Percentiles rank a stretch among this genome's conserved stretches.
Conservation (phyloP, 1,139 yeast species). For the Lodderomyces orthopsilosis region DNA sequence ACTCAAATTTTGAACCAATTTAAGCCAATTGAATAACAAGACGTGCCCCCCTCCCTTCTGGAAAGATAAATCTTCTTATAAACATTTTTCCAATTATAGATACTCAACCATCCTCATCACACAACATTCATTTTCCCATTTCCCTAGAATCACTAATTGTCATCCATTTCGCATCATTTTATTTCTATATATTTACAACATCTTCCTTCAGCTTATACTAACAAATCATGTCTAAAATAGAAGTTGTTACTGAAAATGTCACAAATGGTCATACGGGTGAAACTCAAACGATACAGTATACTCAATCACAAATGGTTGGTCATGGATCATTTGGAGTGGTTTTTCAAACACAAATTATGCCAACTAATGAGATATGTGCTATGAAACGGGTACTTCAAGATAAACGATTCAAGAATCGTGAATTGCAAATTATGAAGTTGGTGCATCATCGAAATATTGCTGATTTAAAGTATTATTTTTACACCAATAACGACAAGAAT, state of each 20-base stretch:
- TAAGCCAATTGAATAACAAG: too few relatives aligned
- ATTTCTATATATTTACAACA: not conserved
- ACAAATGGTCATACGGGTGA: slow-evolving; percentile 75
- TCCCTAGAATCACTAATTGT: not conserved
- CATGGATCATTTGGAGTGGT: slow-evolving; percentile 98
- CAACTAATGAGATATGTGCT: slow-evolving; percentile 79
- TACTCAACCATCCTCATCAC: too few relatives aligned
- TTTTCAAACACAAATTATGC: slow-evolving; percentile 77
- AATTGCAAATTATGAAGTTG: slow-evolving; percentile 90
- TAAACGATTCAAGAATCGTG: slow-evolving; percentile 92
- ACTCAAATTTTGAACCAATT: not conserved
- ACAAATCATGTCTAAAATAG: slow-evolving; percentile 45
- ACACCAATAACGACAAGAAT: slow-evolving; percentile 74
- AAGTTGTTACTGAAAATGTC: slow-evolving; percentile 66
- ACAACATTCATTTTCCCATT: too few relatives aligned
- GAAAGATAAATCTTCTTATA: too few relatives aligned
- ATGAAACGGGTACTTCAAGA: slow-evolving; percentile 94
- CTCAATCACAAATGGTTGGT: slow-evolving; percentile 85
- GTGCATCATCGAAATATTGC: slow-evolving; percentile 86
- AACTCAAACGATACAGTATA: slow-evolving; percentile 57
- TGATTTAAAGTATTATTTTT: slow-evolving; percentile 83
- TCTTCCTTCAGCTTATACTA: not conserved
- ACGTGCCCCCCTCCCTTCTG: too few relatives aligned
- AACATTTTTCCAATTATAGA: not conserved
- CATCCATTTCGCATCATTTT: not conserved